Percentiles rank a stretch among this genome's conserved stretches.
phyloP scores from a whole-genome alignment of 2,329 filamentous ascomycete genomes.

The Pseudogymnoascus sp. region DNA sequence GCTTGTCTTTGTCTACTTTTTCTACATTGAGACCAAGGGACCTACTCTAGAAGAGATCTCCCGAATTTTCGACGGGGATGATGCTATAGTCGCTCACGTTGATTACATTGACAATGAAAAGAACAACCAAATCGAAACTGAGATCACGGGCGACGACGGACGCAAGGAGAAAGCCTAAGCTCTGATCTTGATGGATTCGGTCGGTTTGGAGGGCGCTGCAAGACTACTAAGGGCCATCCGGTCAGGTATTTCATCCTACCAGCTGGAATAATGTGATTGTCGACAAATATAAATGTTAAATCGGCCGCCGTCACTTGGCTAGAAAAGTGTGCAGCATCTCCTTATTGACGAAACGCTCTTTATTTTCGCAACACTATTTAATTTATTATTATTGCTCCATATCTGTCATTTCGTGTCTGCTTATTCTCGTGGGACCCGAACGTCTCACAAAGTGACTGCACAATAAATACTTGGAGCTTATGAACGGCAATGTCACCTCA shows the following conservation, averaged over 20 bases:
- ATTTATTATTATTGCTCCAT: background rate
- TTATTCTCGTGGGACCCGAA: background rate
- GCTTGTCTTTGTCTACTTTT: constrained; percentile 7
- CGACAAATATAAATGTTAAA: too few species aligned
- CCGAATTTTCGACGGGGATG: constrained; percentile 8
- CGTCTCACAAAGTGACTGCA: background rate
- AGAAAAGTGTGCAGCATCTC: too few species aligned
- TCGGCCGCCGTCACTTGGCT: too few species aligned
- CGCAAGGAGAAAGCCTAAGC: background rate
- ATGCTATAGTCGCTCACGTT: constrained; percentile 4
- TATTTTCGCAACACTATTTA: background rate
- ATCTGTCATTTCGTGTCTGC: background rate
- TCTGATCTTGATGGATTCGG: too few species aligned
- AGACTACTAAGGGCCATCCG: too few species aligned
- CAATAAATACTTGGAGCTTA: too few species aligned
- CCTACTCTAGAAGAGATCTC: constrained; percentile 6
- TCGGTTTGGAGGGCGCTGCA: too few species aligned
- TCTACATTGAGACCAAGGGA: constrained; percentile 8
- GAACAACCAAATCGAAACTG: background rate
- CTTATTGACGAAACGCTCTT: too few species aligned
- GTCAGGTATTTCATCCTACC: background rate
- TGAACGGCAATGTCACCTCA: too few species aligned
- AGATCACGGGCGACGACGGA: background rate
- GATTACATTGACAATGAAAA: background rate
- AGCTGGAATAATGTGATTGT: background rate